A percentile compares a stretch with the other conserved stretches of the same genome.
Conservation (phyloP, 1,139 yeast genomes). For the Yamadazyma dendronema region DNA sequence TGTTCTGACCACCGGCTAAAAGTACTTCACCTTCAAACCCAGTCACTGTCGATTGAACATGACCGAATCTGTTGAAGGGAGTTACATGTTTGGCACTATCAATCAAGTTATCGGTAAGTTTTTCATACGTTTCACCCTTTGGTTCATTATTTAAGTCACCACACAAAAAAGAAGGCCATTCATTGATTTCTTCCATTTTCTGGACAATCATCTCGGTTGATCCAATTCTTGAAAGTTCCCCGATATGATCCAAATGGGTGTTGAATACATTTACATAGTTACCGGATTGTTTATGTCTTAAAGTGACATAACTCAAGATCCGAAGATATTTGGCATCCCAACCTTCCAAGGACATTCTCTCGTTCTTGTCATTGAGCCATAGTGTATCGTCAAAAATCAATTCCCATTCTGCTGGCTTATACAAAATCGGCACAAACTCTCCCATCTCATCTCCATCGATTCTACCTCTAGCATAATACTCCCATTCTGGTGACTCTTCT, state of each 20-base stretch:
- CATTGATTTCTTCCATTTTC: conserved; percentile 35
- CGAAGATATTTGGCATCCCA: conserved; percentile 58
- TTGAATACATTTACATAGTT: conserved; percentile 46
- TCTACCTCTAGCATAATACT: conserved; percentile 33
- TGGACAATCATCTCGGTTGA: conserved; percentile 47
- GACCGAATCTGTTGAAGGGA: conserved; percentile 39
- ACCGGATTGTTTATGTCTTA: conserved; percentile 26
- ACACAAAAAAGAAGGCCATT: conserved; percentile 41
- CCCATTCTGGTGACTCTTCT: conserved; percentile 28
- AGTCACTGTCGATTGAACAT: conserved; percentile 44
- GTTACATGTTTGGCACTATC: conserved; percentile 31
- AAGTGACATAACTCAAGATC: conserved; percentile 45
- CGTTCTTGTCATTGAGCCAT: conserved; percentile 33
- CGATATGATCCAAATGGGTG: conserved; percentile 60
- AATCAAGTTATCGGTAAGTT: conserved; percentile 28
- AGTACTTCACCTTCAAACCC: conserved; percentile 45
- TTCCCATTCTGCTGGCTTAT: conserved; percentile 31
- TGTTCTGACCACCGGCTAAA: conserved; percentile 33
- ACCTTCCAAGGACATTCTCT: conserved; percentile 33
- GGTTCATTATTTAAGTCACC: conserved; percentile 61
- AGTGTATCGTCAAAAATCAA: conserved; percentile 29
- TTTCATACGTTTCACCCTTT: conserved; percentile 43
- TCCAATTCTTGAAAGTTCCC: conserved; percentile 44
- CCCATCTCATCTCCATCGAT: conserved; percentile 32
- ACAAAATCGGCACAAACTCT: conserved; percentile 36